Evolutionary conservation across 805 yeast genomes (phyloP), one percentile per base, ranked within the genome.

Genomic region (Dipodascus albidus): DNA sequence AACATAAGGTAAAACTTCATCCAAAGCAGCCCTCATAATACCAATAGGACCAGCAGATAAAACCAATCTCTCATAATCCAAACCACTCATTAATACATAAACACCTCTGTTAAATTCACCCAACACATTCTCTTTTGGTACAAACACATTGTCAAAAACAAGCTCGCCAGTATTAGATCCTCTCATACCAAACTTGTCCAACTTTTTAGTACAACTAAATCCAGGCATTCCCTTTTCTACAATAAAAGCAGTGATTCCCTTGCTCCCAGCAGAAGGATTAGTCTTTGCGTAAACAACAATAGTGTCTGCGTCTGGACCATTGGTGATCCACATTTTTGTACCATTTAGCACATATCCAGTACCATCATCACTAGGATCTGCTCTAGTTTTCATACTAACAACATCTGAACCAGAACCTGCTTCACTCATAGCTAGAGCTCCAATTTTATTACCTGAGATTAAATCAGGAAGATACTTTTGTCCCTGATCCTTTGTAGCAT

Each of bases 131-230:
- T 58, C 65, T 48, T 60, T 60, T 33, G 68, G 68, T 11, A 64
- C 64, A 49, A 61, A 64, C 2, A 64, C 66, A 55, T 64, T 57
- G 24, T 64, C 68, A 54, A 64, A 64, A 24, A 64, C 64, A 3
- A 64, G 57, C 54, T 64, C 68, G 1, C 68, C 68, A 21, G 68
- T 64, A 53, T 64, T 64, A 52, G 68, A 64, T 47, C 68, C 68
- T 33, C 68, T 53, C 68, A 64, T 64, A 3, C 68, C 68, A n/a
- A 64, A 55, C 59, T 64, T 64, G 59, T 64, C 68, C 38, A 64
- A 64, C 56, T 64, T 64, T 47, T 66, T 55, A 14, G 66, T 55
- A 50, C 65, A 62, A 15, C 60, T 55, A 55, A 64, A 64, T 9
- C 68, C 68, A 33, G 49, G 48, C 60, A 61, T 59, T 52, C 58